A percentile compares a stretch with the other conserved stretches of the same genome.
These are phyloP conservation scores for Ambrosia trifida DNA, from an alignment of 129 eudicot species.

Conservation along the genomic window DNA sequence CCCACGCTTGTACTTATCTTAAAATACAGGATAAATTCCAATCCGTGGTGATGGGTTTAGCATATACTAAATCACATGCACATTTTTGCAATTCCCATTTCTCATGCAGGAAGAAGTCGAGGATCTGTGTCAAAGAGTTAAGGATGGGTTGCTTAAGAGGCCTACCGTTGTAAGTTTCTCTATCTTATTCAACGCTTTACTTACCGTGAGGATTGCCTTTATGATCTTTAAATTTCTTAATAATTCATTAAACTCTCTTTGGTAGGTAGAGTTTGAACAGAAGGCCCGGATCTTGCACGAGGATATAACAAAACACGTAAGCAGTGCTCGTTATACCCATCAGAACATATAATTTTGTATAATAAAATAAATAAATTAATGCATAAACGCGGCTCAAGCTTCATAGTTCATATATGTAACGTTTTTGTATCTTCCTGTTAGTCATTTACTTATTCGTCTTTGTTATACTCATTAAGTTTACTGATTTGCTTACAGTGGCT, in stretches of 20 bases:
- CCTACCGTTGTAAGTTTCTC: constrained; percentile 78
- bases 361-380: too few species aligned
- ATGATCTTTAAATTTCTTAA: background rate
- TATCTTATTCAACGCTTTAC: background rate
- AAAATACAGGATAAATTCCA: background rate
- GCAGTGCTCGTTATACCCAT: constrained; percentile 34
- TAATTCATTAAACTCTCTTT: constrained; percentile 20
- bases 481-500: constrained; percentile 56
- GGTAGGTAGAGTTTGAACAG: constrained; percentile 67
- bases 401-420: background rate
- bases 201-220: background rate
- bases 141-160: constrained; percentile 61
- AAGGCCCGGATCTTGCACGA: constrained; percentile 68
- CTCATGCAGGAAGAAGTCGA: constrained; percentile 86
- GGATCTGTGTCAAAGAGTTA: constrained; percentile 60
- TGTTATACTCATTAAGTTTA: background rate
- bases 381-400: background rate
- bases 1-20: background rate
- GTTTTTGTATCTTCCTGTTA: background rate
- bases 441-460: background rate
- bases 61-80: too few species aligned
- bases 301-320: constrained; percentile 76
- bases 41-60: background rate
- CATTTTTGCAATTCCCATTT: background rate
- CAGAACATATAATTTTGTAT: too few species aligned